These are phyloP conservation scores for Syzygium malaccense DNA, from an alignment of 441 rosid species.

Conservation along the genomic window DNA sequence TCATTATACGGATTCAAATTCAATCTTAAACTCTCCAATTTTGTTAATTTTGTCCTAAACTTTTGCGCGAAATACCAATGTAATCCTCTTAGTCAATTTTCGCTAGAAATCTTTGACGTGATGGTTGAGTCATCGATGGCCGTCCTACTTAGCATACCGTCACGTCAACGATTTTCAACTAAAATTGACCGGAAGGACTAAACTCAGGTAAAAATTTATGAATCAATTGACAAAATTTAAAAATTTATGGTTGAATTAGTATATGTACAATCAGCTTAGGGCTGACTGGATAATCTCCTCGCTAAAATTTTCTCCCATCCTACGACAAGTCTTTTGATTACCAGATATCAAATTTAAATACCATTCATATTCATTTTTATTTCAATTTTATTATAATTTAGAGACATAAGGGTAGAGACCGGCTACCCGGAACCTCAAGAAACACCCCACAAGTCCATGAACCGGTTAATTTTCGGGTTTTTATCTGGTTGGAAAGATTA, in stretches of 20 bases:
- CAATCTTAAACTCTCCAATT: background rate
- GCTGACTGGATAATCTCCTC: background rate
- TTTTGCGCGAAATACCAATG: background rate
- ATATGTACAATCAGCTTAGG: accelerated
- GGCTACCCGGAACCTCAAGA: background rate
- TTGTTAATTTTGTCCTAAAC: accelerated
- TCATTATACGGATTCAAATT: background rate
- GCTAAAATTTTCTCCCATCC: background rate
- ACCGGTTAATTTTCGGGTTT: background rate
- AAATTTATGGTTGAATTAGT: accelerated
- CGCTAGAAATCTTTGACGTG: background rate
- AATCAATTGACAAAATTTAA: background rate
- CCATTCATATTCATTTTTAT: background rate
- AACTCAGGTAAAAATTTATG: accelerated
- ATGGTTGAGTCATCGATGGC: accelerated
- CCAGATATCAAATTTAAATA: background rate
- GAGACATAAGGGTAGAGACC: background rate
- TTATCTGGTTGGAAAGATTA: background rate
- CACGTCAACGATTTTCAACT: accelerated
- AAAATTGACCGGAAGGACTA: accelerated
- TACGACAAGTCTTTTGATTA: background rate
- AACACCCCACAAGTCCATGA: background rate
- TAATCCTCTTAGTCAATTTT: background rate
- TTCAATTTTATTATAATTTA: background rate
- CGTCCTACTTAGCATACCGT: accelerated